Conservation (phyloP, 768 basidiomycete species). For the Imleria badia region DNA sequence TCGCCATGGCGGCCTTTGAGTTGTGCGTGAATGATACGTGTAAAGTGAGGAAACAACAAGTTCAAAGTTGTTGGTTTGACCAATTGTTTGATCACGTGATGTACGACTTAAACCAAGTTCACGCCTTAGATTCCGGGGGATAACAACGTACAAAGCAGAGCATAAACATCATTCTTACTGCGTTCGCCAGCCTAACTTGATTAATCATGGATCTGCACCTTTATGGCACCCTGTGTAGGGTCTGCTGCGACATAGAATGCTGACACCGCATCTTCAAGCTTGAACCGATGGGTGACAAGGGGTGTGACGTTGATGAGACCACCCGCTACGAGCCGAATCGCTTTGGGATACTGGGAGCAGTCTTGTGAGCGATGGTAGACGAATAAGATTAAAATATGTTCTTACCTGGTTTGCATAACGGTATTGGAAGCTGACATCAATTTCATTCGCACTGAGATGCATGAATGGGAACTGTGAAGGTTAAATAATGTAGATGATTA, state of each 20-base stretch:
- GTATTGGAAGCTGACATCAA: slow-evolving; percentile 68
- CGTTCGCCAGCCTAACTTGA: not conserved
- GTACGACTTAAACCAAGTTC: not conserved
- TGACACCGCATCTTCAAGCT: slow-evolving; percentile 67
- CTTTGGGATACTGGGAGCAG: slow-evolving; percentile 68
- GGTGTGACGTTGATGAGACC: slow-evolving; percentile 71
- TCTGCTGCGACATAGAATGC: slow-evolving; percentile 81
- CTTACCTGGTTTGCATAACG: slow-evolving; percentile 63
- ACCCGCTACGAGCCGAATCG: slow-evolving; percentile 77
- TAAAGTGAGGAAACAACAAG: not conserved
- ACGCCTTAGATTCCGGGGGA: not conserved
- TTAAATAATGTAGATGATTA: not conserved
- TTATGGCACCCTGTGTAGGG: slow-evolving; percentile 64
- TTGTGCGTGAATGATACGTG: slow-evolving; percentile 5
- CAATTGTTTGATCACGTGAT: slow-evolving; percentile 24
- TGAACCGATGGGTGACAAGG: slow-evolving; percentile 76
- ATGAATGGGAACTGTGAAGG: slow-evolving; percentile 61
- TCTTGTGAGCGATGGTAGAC: not conserved
- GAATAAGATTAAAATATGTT: not conserved
- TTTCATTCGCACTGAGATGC: slow-evolving; percentile 69
- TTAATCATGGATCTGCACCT: slow-evolving; percentile 63
- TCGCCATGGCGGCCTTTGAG: slow-evolving; percentile 29
- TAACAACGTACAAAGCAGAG: not conserved
- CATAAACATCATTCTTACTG: not conserved
- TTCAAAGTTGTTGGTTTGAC: not conserved